Percentiles rank a stretch among this genome's conserved stretches.
phyloP scores from a whole-genome alignment of 768 basidiomycete genomes.

The Inosperma sp. region DNA sequence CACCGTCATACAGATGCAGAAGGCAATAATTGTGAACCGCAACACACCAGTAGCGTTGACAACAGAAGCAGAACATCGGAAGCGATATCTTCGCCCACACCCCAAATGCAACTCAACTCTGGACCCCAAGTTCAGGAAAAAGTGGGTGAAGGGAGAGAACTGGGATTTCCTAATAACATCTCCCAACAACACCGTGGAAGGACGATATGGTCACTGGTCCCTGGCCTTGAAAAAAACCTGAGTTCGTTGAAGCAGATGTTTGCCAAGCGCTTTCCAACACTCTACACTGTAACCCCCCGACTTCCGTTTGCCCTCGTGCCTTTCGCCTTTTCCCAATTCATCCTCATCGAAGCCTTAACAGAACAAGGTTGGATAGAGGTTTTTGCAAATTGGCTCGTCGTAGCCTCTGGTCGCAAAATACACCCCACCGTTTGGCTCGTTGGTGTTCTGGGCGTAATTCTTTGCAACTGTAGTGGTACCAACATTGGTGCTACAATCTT shows the following conservation, averaged over 20 bases:
- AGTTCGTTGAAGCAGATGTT: conserved; percentile 14
- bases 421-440: conserved; percentile 59
- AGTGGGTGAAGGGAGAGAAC: too few relatives aligned
- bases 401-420: conserved; percentile 38
- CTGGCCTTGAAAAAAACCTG: conserved; percentile 15
- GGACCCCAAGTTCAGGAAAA: too few relatives aligned
- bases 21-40: too few relatives aligned
- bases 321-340: conserved; percentile 93
- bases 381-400: conserved; percentile 67
- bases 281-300: conserved; percentile 58
- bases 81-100: too few relatives aligned
- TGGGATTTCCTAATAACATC: too few relatives aligned
- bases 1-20: too few relatives aligned
- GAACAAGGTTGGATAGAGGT: conserved; percentile 85
- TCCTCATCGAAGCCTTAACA: conserved; percentile 81
- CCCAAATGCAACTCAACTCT: too few relatives aligned
- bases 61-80: too few relatives aligned
- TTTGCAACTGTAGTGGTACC: conserved; percentile 84
- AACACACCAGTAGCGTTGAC: too few relatives aligned
- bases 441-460: conserved; percentile 64
- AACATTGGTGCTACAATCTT: conserved; percentile 92
- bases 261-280: conserved; percentile 58
- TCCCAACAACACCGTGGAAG: too few relatives aligned
- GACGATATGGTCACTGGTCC: too few relatives aligned
- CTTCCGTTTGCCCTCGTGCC: conserved; percentile 81